phyloP scores from a whole-genome alignment of 129 eudicot species.

The Ambrosia trifida region DNA sequence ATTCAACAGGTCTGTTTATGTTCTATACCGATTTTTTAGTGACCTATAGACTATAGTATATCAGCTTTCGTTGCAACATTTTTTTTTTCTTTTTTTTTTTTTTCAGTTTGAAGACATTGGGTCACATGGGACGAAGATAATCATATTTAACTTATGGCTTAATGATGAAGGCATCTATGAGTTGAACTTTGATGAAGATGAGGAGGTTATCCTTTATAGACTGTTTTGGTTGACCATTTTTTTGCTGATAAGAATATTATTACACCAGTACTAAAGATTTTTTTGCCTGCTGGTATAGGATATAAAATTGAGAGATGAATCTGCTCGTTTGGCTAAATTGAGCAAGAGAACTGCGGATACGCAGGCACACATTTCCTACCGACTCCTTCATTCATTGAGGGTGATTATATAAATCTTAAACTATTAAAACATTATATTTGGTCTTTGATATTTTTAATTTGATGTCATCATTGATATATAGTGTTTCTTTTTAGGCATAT shows the following conservation, averaged over 20 bases:
- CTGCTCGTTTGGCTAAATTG: conserved; percentile 42
- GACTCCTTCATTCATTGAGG: conserved; percentile 82
- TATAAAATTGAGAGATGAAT: conserved; percentile 85
- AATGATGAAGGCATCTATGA: conserved; percentile 87
- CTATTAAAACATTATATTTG: conserved; percentile 2
- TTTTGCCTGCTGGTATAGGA: conserved; percentile 49
- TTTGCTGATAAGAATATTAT: background rate
- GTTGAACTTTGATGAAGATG: conserved; percentile 74
- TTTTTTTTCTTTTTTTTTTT: background rate
- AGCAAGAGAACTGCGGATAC: conserved; percentile 47
- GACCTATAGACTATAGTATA: conserved; percentile 7
- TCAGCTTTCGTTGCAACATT: conserved; percentile 15
- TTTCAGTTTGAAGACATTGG: conserved; percentile 68
- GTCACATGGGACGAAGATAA: conserved; percentile 56
- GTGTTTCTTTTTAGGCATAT: conserved; percentile 64
- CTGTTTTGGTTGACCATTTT: background rate
- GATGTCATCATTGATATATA: conserved; percentile 3
- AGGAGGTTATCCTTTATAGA: conserved; percentile 43
- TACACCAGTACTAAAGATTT: background rate
- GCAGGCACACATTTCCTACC: conserved; percentile 75
- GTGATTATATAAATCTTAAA: conserved; percentile 32
- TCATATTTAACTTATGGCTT: conserved; percentile 59
- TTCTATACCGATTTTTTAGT: conserved; percentile 11
- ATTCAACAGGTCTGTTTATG: conserved; percentile 64
- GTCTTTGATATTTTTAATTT: background rate